Conservation (phyloP, 148 eudicot genomes). For the Rhododendron simsii region DNA sequence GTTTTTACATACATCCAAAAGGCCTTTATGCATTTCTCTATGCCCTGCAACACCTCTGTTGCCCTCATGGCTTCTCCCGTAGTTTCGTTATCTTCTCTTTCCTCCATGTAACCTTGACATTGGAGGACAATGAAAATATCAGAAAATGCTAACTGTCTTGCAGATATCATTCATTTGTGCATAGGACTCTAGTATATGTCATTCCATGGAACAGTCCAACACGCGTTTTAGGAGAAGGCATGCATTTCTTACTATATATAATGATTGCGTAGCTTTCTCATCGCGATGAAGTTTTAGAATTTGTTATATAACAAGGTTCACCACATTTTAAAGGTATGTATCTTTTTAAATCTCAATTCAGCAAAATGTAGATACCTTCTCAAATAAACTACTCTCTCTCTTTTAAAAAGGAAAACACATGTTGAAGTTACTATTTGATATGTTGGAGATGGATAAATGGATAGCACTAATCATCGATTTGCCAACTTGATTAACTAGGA, state of each 20-base stretch:
- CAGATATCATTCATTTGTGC: neutral
- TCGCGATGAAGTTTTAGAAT: neutral
- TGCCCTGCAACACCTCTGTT: conserved; percentile 14
- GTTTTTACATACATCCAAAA: conserved; percentile 19
- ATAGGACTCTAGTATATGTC: neutral
- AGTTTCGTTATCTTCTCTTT: neutral
- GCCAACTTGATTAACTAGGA: neutral
- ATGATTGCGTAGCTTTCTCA: neutral
- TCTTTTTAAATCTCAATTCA: neutral
- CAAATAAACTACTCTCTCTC: neutral
- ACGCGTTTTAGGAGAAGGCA: neutral
- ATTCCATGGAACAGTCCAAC: neutral
- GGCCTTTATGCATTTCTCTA: conserved; percentile 30
- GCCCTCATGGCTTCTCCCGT: conserved; percentile 10
- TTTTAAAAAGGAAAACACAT: neutral
- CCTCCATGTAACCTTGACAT: neutral
- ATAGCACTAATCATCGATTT: neutral
- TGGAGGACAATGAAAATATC: neutral
- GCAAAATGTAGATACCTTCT: neutral
- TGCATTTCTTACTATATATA: neutral
- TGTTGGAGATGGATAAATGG: neutral
- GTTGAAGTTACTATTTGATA: neutral
- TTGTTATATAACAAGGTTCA: neutral
- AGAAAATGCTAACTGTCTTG: no score
- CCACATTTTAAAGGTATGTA: neutral